Percentiles rank a stretch among this genome's conserved stretches.
Evolutionary conservation across 495 filamentous ascomycete genomes (phyloP).

Genomic region (Penicillium flavigenum): DNA sequence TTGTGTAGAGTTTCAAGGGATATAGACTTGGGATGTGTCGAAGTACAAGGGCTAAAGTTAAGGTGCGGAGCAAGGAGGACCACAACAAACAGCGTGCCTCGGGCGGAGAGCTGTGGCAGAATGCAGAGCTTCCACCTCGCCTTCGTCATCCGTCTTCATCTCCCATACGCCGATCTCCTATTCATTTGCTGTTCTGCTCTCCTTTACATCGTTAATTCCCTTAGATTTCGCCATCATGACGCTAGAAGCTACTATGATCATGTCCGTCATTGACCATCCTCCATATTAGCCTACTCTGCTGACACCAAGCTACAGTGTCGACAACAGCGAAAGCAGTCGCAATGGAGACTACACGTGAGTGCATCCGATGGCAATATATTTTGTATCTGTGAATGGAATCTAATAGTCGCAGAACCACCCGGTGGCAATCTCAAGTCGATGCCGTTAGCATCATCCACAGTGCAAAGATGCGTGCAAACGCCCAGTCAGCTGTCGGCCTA

Average conservation of each 20-base stretch:
- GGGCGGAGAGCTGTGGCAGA: constrained; percentile 28
- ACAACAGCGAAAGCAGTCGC: constrained; percentile 96
- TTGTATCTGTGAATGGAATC: constrained; percentile 6
- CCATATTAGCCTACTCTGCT: constrained; percentile 25
- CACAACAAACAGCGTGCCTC: constrained; percentile 31
- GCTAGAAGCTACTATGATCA: constrained; percentile 73
- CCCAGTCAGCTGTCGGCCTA: constrained; percentile 93
- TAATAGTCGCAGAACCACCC: constrained; percentile 63
- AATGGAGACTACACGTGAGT: constrained; percentile 84
- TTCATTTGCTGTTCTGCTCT: constrained; percentile 8
- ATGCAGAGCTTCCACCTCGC: constrained; percentile 26
- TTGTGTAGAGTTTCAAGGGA: constrained; percentile 28
- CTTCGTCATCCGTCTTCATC: constrained; percentile 18
- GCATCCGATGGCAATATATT: background rate
- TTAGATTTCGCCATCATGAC: constrained; percentile 56
- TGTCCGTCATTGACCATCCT: constrained; percentile 47
- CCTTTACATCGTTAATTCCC: constrained; percentile 8
- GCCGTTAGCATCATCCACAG: constrained; percentile 93
- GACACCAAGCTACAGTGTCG: constrained; percentile 59
- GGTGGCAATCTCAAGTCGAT: constrained; percentile 94
- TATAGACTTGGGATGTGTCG: constrained; percentile 13
- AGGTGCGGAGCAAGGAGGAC: constrained; percentile 23
- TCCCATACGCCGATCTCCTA: constrained; percentile 15
- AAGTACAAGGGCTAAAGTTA: constrained; percentile 17
- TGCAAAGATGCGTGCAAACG: constrained; percentile 88